Percentiles rank a stretch among this genome's conserved stretches.
Evolutionary conservation across 768 basidiomycete genomes (phyloP).

Genomic region (Amanita molliuscula): DNA sequence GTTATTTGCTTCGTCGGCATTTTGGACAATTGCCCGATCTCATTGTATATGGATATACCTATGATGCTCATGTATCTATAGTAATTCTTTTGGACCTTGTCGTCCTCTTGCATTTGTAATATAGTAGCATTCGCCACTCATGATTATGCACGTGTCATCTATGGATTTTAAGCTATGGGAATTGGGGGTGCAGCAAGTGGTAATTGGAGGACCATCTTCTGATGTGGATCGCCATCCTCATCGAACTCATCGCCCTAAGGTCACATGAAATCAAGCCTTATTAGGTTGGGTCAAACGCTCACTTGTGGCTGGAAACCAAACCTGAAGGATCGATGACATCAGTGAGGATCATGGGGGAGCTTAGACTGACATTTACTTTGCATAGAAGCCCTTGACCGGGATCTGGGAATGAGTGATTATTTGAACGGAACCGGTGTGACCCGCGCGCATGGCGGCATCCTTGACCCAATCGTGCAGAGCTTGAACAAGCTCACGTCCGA

Average conservation of each 20-base stretch:
- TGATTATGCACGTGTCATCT: background rate
- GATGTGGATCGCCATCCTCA: constrained; percentile 80
- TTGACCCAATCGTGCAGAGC: constrained; percentile 51
- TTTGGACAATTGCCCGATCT: constrained; percentile 3
- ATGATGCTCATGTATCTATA: constrained; percentile 5
- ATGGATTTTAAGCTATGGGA: background rate
- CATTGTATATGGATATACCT: constrained; percentile 5
- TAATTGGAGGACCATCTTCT: constrained; percentile 62
- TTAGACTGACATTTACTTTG: constrained; percentile 41
- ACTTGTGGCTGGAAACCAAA: constrained; percentile 18
- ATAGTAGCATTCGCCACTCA: constrained; percentile 5
- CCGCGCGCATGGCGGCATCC: constrained; percentile 26
- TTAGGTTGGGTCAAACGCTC: background rate
- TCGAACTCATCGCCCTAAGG: constrained; percentile 65
- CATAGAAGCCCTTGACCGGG: constrained; percentile 62
- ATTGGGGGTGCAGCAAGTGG: constrained; percentile 14
- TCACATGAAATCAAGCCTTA: background rate
- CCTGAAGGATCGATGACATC: constrained; percentile 15
- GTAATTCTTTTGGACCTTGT: constrained; percentile 1
- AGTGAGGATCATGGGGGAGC: constrained; percentile 5
- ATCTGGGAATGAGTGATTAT: constrained; percentile 66
- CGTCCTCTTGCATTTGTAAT: constrained; percentile 3
- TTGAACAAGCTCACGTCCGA: constrained; percentile 59
- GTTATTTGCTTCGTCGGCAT: background rate
- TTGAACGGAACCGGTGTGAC: constrained; percentile 20